Percentiles rank a stretch among this genome's conserved stretches.
Evolutionary conservation across 257 asterid species (phyloP).

Genomic region (Nicotiana knightiana): DNA sequence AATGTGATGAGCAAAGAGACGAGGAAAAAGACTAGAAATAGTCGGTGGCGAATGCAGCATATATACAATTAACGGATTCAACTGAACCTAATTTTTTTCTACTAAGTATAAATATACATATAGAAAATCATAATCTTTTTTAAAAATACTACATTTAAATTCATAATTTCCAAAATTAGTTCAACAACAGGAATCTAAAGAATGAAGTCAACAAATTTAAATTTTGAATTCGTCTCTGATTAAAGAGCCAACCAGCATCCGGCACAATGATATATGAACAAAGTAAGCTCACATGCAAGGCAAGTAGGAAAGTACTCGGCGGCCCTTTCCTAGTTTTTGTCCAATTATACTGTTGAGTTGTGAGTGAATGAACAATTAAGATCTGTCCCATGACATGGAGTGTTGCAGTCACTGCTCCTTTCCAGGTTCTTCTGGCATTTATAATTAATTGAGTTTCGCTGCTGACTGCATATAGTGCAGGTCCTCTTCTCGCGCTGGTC

Average conservation of each 20-base stretch:
- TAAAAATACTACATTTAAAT: too few relatives aligned
- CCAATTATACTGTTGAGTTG: not conserved
- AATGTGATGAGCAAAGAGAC: not conserved
- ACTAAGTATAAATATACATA: too few relatives aligned
- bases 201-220: too few relatives aligned
- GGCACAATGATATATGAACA: not conserved
- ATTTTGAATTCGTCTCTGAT: too few relatives aligned
- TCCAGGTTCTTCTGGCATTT: constrained; percentile 10
- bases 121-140: too few relatives aligned
- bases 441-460: not conserved
- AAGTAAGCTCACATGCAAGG: not conserved
- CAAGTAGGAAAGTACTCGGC: not conserved
- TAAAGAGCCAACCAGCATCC: not conserved
- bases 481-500: constrained; percentile 1
- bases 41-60: too few relatives aligned
- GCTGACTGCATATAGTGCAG: not conserved
- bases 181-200: accelerated
- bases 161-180: too few relatives aligned
- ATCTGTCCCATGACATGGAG: constrained; percentile 21
- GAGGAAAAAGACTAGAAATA: not conserved
- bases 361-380: constrained; percentile 6
- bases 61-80: too few relatives aligned
- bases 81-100: too few relatives aligned
- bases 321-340: constrained; percentile 13
- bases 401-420: not conserved